A percentile compares a stretch with the other conserved stretches of the same genome.
phyloP scores from a whole-genome alignment of 768 basidiomycete species.

The Lactarius evosmus region DNA sequence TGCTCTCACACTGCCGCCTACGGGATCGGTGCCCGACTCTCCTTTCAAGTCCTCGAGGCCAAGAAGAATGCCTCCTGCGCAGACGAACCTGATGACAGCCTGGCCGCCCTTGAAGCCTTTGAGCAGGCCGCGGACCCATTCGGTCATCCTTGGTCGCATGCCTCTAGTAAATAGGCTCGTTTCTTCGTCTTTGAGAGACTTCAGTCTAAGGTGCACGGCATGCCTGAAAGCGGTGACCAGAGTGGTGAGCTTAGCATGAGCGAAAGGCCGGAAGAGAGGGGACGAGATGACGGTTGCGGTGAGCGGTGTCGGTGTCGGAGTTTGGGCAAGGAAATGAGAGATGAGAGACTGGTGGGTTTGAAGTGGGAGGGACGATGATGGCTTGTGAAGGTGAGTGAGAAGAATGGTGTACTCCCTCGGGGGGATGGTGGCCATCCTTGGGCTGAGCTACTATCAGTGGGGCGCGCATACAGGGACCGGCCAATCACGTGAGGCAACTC shows the following conservation, averaged over 20 bases:
- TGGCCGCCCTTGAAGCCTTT: constrained; percentile 66
- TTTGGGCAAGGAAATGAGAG: constrained; percentile 54
- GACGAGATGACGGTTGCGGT: constrained; percentile 55
- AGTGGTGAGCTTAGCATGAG: constrained; percentile 46
- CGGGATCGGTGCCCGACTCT: constrained; percentile 33
- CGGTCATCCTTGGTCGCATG: constrained; percentile 28
- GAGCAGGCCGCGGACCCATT: constrained; percentile 52
- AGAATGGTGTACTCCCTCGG: constrained; percentile 43
- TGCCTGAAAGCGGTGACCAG: constrained; percentile 57
- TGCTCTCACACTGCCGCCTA: constrained; percentile 36
- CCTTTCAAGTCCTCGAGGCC: constrained; percentile 55
- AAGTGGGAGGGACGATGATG: constrained; percentile 44
- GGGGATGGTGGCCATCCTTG: constrained; percentile 13
- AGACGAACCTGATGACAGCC: constrained; percentile 57
- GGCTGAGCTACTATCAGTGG: too few species aligned
- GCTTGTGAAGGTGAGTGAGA: constrained; percentile 50
- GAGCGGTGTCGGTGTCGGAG: constrained; percentile 53
- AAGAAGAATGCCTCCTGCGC: constrained; percentile 59
- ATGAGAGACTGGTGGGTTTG: constrained; percentile 52
- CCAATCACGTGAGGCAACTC: not conserved
- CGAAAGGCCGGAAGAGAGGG: constrained; percentile 50
- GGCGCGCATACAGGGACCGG: not conserved
- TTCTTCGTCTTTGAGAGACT: constrained; percentile 39
- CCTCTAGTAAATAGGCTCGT: constrained; percentile 28
- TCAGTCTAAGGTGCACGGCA: constrained; percentile 53